These are phyloP conservation scores for Aureobasidium lini DNA, from an alignment of 2,329 filamentous ascomycete species.

Conservation along the genomic window DNA sequence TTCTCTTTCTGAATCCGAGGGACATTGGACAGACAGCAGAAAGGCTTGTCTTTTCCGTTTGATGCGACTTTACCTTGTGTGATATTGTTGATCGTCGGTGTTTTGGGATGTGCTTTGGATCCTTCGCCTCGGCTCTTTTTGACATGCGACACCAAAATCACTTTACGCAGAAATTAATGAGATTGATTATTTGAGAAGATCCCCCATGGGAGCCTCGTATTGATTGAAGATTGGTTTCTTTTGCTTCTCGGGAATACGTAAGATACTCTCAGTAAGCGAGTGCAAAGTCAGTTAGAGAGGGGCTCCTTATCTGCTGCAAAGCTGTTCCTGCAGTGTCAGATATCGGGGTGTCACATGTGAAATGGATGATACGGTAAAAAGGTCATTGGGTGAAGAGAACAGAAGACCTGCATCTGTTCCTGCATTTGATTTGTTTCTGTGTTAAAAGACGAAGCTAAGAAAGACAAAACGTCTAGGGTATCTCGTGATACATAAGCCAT, in stretches of 20 bases:
- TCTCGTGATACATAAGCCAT: slow-evolving; percentile 11
- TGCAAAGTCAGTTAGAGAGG: too few relatives aligned
- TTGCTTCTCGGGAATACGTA: too few relatives aligned
- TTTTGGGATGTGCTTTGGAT: neutral
- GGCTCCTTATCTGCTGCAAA: too few relatives aligned
- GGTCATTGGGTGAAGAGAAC: slow-evolving; percentile 4
- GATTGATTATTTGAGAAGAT: neutral
- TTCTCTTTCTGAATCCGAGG: neutral
- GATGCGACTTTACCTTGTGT: neutral
- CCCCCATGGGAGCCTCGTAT: neutral
- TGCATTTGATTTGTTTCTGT: neutral
- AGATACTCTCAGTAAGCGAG: too few relatives aligned
- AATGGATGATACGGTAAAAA: neutral
- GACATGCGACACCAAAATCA: too few relatives aligned
- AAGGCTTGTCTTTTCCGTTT: neutral
- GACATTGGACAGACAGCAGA: too few relatives aligned
- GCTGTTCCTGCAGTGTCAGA: too few relatives aligned
- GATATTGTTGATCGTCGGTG: neutral
- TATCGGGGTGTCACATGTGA: neutral
- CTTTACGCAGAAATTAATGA: neutral
- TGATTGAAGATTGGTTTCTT: too few relatives aligned
- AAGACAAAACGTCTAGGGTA: slow-evolving; percentile 7
- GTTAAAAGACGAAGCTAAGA: neutral
- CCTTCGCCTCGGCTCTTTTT: too few relatives aligned
- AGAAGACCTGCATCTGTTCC: slow-evolving; percentile 3